phyloP scores from a whole-genome alignment of 2,329 filamentous ascomycete genomes.

The Alternaria panax region DNA sequence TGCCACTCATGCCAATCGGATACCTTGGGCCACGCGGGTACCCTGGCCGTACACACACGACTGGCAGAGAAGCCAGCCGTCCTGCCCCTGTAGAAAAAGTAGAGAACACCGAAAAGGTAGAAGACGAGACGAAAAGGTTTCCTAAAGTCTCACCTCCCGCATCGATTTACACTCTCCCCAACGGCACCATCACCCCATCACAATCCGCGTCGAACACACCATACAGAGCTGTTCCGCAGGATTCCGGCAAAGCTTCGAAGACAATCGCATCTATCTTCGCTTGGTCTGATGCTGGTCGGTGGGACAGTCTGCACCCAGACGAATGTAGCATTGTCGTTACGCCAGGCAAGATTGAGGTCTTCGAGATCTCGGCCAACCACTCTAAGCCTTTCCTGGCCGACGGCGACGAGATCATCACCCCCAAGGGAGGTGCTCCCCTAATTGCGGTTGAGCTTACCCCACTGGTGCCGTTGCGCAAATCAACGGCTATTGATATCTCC shows the following conservation, averaged over 20 bases:
- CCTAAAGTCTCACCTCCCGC: slow-evolving; percentile 53
- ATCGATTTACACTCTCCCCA: slow-evolving; percentile 50
- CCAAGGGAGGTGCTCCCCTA: slow-evolving; percentile 57
- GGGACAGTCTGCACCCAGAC: slow-evolving; percentile 67
- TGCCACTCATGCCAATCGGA: slow-evolving; percentile 47
- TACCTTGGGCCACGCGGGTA: slow-evolving; percentile 29
- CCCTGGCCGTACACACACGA: slow-evolving; percentile 18
- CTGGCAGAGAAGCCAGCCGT: slow-evolving; percentile 20
- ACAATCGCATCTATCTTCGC: slow-evolving; percentile 67
- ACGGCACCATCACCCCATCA: slow-evolving; percentile 73
- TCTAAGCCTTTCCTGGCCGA: slow-evolving; percentile 52
- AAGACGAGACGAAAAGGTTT: slow-evolving; percentile 48
- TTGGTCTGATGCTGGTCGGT: slow-evolving; percentile 67
- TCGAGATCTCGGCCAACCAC: slow-evolving; percentile 61
- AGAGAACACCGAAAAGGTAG: slow-evolving; percentile 10
- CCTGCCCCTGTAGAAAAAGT: slow-evolving; percentile 16
- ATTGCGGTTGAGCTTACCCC: slow-evolving; percentile 87
- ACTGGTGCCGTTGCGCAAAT: slow-evolving; percentile 85
- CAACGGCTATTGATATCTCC: slow-evolving; percentile 91
- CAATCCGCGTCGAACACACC: slow-evolving; percentile 82
- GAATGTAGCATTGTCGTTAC: slow-evolving; percentile 70
- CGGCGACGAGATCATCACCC: slow-evolving; percentile 49
- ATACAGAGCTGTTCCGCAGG: slow-evolving; percentile 63
- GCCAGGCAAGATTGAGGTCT: slow-evolving; percentile 70
- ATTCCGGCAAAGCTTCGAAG: slow-evolving; percentile 60